Evolutionary conservation across 164 flowering plant species (phyloP).

Genomic region (Houttuynia cordata): DNA sequence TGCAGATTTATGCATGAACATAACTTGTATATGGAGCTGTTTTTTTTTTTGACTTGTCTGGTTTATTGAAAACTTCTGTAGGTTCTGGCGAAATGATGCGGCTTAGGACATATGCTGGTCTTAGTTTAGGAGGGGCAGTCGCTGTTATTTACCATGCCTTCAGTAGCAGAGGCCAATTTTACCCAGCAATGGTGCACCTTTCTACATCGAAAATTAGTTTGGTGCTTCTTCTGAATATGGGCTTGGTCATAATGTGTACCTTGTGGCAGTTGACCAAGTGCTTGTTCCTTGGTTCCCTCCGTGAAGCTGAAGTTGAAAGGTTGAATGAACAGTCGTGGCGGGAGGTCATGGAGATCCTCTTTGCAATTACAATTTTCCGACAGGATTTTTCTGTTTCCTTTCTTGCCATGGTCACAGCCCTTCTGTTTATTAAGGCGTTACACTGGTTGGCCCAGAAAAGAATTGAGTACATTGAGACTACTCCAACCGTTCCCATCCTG

Average conservation of each 20-base stretch:
- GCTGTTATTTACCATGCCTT: constrained; percentile 85
- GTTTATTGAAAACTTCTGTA: background rate
- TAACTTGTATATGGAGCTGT: too few relatives aligned
- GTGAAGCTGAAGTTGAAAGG: constrained; percentile 99
- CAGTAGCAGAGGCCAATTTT: constrained; percentile 80
- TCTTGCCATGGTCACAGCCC: constrained; percentile 80
- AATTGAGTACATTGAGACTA: constrained; percentile 96
- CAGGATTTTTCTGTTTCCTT: constrained; percentile 88
- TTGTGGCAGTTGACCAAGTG: constrained; percentile 73
- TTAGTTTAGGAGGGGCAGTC: constrained; percentile 58
- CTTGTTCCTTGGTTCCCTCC: constrained; percentile 73
- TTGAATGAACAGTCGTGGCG: constrained; percentile 96
- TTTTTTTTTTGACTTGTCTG: too few relatives aligned
- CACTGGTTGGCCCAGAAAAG: constrained; percentile 99
- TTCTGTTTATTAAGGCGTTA: constrained; percentile 73
- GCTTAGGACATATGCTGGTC: constrained; percentile 69
- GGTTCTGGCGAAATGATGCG: constrained; percentile 44
- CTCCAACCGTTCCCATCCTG: constrained; percentile 70
- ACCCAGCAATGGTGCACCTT: constrained; percentile 83
- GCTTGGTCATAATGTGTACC: constrained; percentile 80
- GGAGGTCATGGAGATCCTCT: constrained; percentile 95
- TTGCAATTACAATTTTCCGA: constrained; percentile 89
- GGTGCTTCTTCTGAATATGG: constrained; percentile 88
- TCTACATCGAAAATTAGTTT: constrained; percentile 90
- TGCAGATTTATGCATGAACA: too few relatives aligned